Conservation (phyloP, 2,329 filamentous ascomycete genomes). For the Fusarium foetens region DNA sequence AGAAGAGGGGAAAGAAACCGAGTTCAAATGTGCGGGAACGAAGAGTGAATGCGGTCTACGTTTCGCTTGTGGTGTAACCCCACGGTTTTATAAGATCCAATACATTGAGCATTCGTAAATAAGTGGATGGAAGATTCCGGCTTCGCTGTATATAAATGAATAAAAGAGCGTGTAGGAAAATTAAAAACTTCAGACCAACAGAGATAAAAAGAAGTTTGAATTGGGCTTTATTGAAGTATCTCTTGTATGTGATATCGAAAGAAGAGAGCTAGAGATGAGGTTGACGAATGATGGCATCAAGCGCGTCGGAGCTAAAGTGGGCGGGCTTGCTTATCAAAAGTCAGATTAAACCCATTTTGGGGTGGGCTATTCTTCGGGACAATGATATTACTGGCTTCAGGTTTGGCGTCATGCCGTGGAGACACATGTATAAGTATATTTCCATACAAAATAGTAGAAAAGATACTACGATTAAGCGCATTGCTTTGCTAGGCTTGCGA, state of each 20-base stretch:
- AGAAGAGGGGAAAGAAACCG: not conserved
- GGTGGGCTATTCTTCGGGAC: conserved; percentile 35
- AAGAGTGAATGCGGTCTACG: not conserved
- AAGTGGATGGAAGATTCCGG: not conserved
- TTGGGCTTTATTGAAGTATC: conserved; percentile 1
- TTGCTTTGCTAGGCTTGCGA: conserved; percentile 14
- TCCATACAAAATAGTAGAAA: conserved; percentile 3
- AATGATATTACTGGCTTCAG: conserved; percentile 18
- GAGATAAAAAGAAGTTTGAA: not conserved
- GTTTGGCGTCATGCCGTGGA: conserved; percentile 37
- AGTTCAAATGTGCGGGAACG: not conserved
- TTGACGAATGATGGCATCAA: conserved; percentile 31
- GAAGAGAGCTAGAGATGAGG: conserved; percentile 20
- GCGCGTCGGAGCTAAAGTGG: conserved; percentile 20
- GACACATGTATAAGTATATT: conserved; percentile 18
- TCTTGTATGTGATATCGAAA: not conserved
- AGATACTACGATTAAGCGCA: conserved; percentile 25
- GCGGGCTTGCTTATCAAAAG: conserved; percentile 16
- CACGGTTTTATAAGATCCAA: conserved; percentile 17
- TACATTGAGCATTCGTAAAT: not conserved
- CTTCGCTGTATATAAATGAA: not conserved
- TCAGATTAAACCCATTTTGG: conserved; percentile 21
- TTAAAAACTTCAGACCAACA: not conserved
- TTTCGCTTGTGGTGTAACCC: conserved; percentile 23
- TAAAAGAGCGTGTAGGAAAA: not conserved